phyloP scores from a whole-genome alignment of 345 rosid genomes.

The Limnanthes douglasii region DNA sequence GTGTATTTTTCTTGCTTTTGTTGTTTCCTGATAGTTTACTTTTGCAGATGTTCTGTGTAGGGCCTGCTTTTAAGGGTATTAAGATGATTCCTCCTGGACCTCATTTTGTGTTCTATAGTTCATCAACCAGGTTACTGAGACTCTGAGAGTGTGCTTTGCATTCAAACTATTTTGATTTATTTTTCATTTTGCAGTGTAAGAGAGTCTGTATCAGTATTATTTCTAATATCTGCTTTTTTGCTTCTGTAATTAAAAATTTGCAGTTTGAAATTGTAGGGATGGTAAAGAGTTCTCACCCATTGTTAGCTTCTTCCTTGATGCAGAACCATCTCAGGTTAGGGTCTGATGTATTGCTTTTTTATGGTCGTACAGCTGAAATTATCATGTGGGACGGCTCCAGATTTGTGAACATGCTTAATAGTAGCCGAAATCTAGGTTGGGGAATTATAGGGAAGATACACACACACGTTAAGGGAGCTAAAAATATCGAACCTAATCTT shows the following conservation, averaged over 20 bases:
- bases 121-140: constrained; percentile 45
- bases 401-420: too few relatives aligned
- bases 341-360: neutral
- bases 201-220: too few relatives aligned
- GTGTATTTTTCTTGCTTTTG: too few relatives aligned
- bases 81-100: constrained; percentile 96
- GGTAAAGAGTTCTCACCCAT: constrained; percentile 82
- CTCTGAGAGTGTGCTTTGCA: neutral
- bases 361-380: too few relatives aligned
- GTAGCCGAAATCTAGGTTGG: too few relatives aligned
- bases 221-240: too few relatives aligned
- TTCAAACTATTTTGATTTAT: neutral
- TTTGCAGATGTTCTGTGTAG: constrained; percentile 51
- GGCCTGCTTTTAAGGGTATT: constrained; percentile 69
- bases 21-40: too few relatives aligned
- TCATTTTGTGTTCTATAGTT: constrained; percentile 72
- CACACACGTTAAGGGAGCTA: too few relatives aligned
- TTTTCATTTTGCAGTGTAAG: too few relatives aligned
- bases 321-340: constrained; percentile 44
- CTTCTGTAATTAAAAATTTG: neutral
- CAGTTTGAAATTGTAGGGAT: constrained; percentile 35
- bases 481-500: neutral
- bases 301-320: constrained; percentile 59
- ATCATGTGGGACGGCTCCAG: too few relatives aligned
- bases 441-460: too few relatives aligned